Base-by-base conservation (phyloP, 1,284 basidiomycete genomes). In the Vanrija humicola region DNA sequence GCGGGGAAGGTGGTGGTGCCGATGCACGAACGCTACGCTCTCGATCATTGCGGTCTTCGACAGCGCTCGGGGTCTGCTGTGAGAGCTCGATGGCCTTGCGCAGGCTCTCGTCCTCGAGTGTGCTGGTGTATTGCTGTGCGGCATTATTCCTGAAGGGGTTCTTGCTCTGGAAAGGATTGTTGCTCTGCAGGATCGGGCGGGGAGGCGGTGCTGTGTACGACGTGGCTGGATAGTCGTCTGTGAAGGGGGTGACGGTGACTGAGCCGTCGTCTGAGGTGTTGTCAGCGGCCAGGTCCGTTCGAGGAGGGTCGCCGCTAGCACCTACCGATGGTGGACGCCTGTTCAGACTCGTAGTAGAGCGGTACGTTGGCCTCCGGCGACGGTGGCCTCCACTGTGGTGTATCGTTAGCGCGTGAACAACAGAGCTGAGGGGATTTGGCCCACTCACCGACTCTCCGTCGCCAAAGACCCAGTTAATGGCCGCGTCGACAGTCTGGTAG, bases 391-490 rank as follows among this genome's bases (percentile, higher is more conserved):
- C 56, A 58, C 56, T 58, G 43, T 14, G 15, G 47, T 18, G 15
- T n/a, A n/a, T n/a, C 6, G 16, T 18, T 38, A 45, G 34, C 23
- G 38, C 40, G 47, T 23, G 28, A 26, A 26, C 7, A 28, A 28
- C 28, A 7, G n/a, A 28, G 28, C 28, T 5, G 21, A 23, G 28
- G 7, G 28, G 1, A 10, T 28, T 1, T 21, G 3, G 2, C 23
- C 38, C 5, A 63, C 70, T 59, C 45, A 72, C 72, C 44, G 62
- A 62, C 28, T 55, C 53, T 9, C 71, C 73, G 18, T 66, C 67
- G n/a, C 71, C 68, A 52, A 71, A 75, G 49, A 69, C 70, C 73
- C 73, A 75, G 52, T 75, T 69, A 54, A 68, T 64, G 23, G 73
- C 73, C 12, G 71, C 64, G 15, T 70, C 70, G 15, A 64, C 58